Base-by-base conservation (phyloP, 2,329 filamentous ascomycete species). In the Epichloe brachyelytri region DNA sequence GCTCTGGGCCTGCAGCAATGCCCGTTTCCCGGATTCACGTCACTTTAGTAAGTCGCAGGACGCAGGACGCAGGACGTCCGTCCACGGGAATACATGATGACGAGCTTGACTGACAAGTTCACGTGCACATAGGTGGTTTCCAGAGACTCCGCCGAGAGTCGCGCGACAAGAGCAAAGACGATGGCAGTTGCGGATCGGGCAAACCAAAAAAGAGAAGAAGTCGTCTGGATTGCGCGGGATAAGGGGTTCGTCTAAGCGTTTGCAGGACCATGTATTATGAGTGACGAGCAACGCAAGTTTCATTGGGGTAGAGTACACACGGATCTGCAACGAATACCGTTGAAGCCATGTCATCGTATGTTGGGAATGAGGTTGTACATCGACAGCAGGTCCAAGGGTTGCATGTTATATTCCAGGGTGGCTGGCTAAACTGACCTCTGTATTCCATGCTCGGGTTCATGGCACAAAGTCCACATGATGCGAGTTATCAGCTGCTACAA, bases 141-240 rank as follows among this genome's bases (percentile, higher is more conserved):
- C 73, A 75, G 55, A 76, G 68, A 33, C 61, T 69, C 1, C 70
- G 71, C 3, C 73, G 77, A 56, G 73, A 78, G 30, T 60, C 59
- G 10, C 77, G 76, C 54, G 72, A 75, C 36, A 74, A 73, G 55
- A 65, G 65, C 44, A 66, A 66, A 39, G 70, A 74, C 5, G 72
- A 74, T 11, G 57, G 51, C 66, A 70, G 59, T 51, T 33, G 47
- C 57, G 62, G 1, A 10, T 50, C 54, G 17, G 49, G 55, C 45
- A 61, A 61, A 49, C 52, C 59, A 17, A 68, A 65, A 68, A 68
- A 58, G 65, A 68, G 12, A 67, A 67, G 57, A 68, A 66, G 52
- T 56, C 61, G 30, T 62, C 63, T 19, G 68, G 65, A 4, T 56
- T 73, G n/a, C 61, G 69, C n/a, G 68, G 70, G 5, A 70, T 72